Evolutionary conservation across 345 rosid genomes (phyloP).

Genomic region (Nephelium lappaceum): DNA sequence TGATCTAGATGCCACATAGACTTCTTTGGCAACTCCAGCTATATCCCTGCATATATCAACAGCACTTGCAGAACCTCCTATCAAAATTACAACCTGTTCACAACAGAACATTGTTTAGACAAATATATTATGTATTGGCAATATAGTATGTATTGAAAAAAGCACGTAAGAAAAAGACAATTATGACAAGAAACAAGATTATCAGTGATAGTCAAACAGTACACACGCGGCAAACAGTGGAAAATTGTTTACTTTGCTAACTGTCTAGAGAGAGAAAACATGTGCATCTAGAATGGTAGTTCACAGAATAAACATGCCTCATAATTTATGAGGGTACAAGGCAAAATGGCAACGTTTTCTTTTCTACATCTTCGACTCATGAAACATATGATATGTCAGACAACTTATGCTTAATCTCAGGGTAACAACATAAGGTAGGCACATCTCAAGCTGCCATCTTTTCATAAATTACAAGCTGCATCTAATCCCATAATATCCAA

Average conservation of each 20-base stretch:
- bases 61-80: constrained; percentile 73
- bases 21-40: constrained; percentile 77
- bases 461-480: not conserved
- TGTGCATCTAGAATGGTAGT: not conserved
- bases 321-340: not conserved
- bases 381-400: not conserved
- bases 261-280: constrained; percentile 7
- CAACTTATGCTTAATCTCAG: not conserved
- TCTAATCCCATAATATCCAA: not conserved
- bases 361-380: not conserved
- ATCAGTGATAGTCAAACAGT: not conserved
- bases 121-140: not conserved
- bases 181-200: constrained; percentile 9
- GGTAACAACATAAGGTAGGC: not conserved
- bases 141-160: too few species aligned
- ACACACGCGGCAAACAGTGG: not conserved
- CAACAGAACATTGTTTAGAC: not conserved
- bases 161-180: not conserved
- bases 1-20: constrained; percentile 68
- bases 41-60: constrained; percentile 73
- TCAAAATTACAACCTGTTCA: constrained; percentile 65
- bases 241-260: not conserved
- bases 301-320: not conserved
- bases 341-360: not conserved
- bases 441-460: not conserved